Percentiles rank a stretch among this genome's conserved stretches.
phyloP scores from a whole-genome alignment of 2,329 filamentous ascomycete species.

The Drechslerella coelobrocha region DNA sequence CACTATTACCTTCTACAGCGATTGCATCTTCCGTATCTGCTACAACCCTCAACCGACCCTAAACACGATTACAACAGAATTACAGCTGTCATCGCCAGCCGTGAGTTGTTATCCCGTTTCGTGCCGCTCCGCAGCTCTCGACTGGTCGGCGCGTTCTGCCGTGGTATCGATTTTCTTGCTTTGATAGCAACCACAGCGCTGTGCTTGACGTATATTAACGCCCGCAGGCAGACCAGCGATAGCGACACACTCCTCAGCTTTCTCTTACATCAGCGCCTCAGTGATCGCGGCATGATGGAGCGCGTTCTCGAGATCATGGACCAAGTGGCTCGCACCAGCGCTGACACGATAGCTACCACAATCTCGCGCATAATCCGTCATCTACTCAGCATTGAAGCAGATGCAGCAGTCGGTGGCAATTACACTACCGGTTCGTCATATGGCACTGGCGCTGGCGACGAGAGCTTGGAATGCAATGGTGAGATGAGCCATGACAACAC shows the following conservation, averaged over 20 bases:
- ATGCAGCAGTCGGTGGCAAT: conserved; percentile 55
- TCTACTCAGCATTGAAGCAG: conserved; percentile 59
- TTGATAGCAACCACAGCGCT: conserved; percentile 59
- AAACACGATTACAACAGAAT: conserved; percentile 63
- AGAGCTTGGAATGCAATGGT: conserved; percentile 53
- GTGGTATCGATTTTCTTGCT: conserved; percentile 64
- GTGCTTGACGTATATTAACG: conserved; percentile 63
- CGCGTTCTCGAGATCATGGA: conserved; percentile 57
- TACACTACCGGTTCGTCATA: conserved; percentile 54
- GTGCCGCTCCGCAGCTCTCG: conserved; percentile 61
- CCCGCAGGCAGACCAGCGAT: conserved; percentile 53
- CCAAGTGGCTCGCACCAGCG: conserved; percentile 50
- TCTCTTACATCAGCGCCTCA: conserved; percentile 59
- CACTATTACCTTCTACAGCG: conserved; percentile 64
- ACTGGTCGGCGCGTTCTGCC: conserved; percentile 59
- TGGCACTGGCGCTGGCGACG: conserved; percentile 49
- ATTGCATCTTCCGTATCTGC: conserved; percentile 66
- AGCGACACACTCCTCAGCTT: conserved; percentile 54
- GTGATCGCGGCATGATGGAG: conserved; percentile 61
- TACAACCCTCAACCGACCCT: conserved; percentile 57
- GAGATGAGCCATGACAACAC: conserved; percentile 49
- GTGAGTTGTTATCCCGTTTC: conserved; percentile 63
- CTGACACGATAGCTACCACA: conserved; percentile 56
- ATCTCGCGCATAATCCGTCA: conserved; percentile 57
- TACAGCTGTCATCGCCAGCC: conserved; percentile 63